Evolutionary conservation across 345 rosid genomes (phyloP), one percentile per base, ranked within the genome.

Genomic region (Raphanus sativus): DNA sequence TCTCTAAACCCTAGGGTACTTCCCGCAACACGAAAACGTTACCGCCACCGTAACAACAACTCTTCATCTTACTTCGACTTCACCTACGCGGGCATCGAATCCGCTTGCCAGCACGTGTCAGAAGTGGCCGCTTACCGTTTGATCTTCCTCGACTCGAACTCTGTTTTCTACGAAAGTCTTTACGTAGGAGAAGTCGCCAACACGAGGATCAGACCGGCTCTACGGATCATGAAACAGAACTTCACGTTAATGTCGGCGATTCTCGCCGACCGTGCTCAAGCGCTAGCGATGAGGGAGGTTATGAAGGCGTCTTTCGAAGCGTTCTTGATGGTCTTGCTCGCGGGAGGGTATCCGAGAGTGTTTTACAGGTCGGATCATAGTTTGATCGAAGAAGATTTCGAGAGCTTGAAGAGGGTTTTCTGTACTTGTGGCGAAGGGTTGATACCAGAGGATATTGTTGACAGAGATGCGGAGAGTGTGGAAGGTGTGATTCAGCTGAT

Each of bases 41-140:
- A 66, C 75, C 42, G 87, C 61, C 80, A 73, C n/a, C 74, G 81
- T 4, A 73, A 76, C 62, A 73, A 78, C 42, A 71, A 65, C 32
- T 66, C 86, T 6, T 54, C 88, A 25, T 81, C 93, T 11, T 85
- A 87, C 86, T 92, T 95, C 4, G 92, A 90, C 8, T 76, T 52
- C 33, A 81, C 91, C 3, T 84, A 83, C 2, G 76, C 83, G 0
- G 81, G 91, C 8, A 90, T 92, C 34, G 88, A 85, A 78, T 78
- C 93, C n/a, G 97, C 94, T 61, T 89, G 92, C 77, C 92, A 89
- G 56, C 84, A 84, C 29, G 91, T 92, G 16, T 95, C 97, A 12
- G 99, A 92, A 83, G 99, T 92, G 17, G 96, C 98, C 0, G 97
- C 98, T 9, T 86, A 89, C 67, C 83, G 99, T 30, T 61, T 95